Conservation (phyloP, 495 filamentous ascomycete species). For the Aspergillus diversus region DNA sequence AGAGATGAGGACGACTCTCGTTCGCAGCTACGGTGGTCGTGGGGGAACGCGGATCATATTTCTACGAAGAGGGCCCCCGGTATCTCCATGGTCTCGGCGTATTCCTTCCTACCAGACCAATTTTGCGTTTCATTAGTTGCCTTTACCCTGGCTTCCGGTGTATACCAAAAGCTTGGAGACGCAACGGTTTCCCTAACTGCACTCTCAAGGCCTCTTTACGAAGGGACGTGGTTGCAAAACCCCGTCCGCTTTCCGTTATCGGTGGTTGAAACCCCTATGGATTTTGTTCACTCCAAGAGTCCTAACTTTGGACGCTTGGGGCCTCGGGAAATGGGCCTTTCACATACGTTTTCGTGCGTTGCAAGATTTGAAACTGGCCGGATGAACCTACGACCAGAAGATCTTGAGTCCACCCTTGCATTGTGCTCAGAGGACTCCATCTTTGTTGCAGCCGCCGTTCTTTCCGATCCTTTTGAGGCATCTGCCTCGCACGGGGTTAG, state of each 20-base stretch:
- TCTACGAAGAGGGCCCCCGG: neutral
- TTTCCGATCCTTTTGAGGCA: constrained; percentile 6
- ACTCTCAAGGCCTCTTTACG: neutral
- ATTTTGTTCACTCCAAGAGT: neutral
- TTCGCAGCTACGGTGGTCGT: neutral
- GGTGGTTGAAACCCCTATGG: neutral
- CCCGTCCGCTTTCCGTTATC: neutral
- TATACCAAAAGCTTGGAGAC: neutral
- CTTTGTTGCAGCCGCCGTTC: constrained; percentile 3
- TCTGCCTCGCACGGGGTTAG: neutral
- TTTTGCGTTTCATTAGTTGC: neutral
- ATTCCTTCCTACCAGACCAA: neutral
- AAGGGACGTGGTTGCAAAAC: neutral
- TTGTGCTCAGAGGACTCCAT: constrained; percentile 2
- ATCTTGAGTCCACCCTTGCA: neutral
- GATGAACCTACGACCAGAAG: neutral
- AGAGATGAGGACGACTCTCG: neutral
- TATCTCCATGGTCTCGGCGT: neutral
- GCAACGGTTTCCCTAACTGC: neutral
- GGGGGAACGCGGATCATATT: neutral
- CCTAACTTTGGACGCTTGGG: neutral
- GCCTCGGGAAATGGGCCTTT: neutral
- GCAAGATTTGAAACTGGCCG: constrained; percentile 9
- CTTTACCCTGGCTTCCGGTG: neutral
- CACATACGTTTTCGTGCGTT: constrained; percentile 1